Evolutionary conservation across 805 yeast genomes (phyloP), one percentile per base, ranked within the genome.

Genomic region (Candida chauliodis): DNA sequence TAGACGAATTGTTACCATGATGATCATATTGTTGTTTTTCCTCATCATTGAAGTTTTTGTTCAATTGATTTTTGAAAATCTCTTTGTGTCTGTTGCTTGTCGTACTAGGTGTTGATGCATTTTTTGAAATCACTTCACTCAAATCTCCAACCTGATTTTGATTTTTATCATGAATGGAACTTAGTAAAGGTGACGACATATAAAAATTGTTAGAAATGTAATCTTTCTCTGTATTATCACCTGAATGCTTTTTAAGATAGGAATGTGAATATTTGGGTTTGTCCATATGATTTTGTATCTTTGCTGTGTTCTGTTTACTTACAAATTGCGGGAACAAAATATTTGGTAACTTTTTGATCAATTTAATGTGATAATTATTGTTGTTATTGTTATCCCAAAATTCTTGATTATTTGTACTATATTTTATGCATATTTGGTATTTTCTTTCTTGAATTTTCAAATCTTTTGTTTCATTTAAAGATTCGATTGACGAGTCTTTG

Each of bases 371-470:
- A 58, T 83, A 87, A 60, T 87, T 87, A 31, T 60, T 55, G 36
- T 54, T 53, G 26, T 60, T 45, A 59, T 87, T 88, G 62, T 84
- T 87, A 57, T 87, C 96, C 95, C 95, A 87, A 52, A 55, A 73
- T 47, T 80, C 89, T 31, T 53, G 50, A 11, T 71, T 71, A 30
- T 61, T 57, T 14, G 77, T 60, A 33, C 54, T 50, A 55, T 76
- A 85, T 38, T 74, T 70, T 29, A 83, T 71, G 50, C 95, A 85
- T 48, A 84, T 62, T 30, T 66, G 60, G 38, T 57, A 55, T 15
- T 37, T 41, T 14, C 56, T 50, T 35, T 52, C 58, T 27, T 30
- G 35, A 15, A 25, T 9, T 19, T 18, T 33, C 17, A 16, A 16
- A 5, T 4, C 8, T 25, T 19, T 30, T 6, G 26, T 24, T 17